phyloP scores from a whole-genome alignment of 179 eudicot genomes.

The Sideroxylon spinosum region DNA sequence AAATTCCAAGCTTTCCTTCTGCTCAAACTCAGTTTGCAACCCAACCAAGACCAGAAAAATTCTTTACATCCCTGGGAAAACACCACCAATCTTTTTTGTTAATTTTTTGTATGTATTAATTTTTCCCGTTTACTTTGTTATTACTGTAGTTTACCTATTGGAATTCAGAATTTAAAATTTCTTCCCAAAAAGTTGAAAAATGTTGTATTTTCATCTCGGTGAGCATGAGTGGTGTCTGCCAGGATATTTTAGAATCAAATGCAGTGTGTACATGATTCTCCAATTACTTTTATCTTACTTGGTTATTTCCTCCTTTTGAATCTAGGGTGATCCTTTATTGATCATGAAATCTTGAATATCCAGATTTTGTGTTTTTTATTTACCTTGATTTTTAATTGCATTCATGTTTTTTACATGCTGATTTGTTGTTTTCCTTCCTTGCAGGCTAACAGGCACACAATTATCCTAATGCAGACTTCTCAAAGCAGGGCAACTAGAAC shows the following conservation, averaged over 20 bases:
- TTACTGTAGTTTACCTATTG: not conserved
- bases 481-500: constrained; percentile 73
- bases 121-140: not conserved
- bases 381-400: not conserved
- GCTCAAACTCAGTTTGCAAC: no score
- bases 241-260: not conserved
- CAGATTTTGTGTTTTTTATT: not conserved
- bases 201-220: not conserved
- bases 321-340: not conserved
- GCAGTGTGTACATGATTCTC: not conserved
- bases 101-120: no score
- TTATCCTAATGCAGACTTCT: constrained; percentile 80
- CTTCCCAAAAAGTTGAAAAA: not conserved
- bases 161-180: no score
- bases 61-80: no score
- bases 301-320: not conserved
- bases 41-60: no score
- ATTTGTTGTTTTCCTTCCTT: constrained; percentile 7
- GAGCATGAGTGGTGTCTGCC: not conserved
- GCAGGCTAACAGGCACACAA: constrained; percentile 92
- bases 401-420: constrained; percentile 5
- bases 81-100: no score
- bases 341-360: not conserved
- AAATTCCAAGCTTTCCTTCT: no score
- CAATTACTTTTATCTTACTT: not conserved